Conservation (phyloP, 305 asterid species). For the Fraxinus ornus region DNA sequence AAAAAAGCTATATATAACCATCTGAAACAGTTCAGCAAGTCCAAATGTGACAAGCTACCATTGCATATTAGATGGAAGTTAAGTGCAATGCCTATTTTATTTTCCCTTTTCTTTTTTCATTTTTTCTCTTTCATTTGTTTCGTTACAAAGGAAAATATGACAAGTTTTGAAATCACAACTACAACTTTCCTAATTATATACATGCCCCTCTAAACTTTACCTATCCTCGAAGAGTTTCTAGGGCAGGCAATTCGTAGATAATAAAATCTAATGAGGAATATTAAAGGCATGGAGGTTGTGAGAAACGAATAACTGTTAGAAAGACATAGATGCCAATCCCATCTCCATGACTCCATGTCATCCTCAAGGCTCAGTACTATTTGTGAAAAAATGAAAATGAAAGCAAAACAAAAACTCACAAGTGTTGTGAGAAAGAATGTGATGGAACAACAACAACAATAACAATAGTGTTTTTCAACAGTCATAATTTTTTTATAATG, state of each 20-base stretch:
- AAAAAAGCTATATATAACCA: constrained; percentile 3
- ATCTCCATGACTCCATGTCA: not conserved
- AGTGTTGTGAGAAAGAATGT: not conserved
- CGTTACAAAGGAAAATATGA: not conserved
- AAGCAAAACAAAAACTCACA: not conserved
- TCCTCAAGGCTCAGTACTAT: not conserved
- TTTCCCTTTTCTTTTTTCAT: not conserved
- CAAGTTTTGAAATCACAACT: not conserved
- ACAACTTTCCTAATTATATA: not conserved
- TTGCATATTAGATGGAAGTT: not conserved
- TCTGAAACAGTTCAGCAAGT: constrained; percentile 8
- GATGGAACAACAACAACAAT: not conserved
- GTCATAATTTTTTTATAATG: not conserved
- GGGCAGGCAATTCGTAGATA: not conserved
- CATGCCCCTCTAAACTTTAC: not conserved
- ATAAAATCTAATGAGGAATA: not conserved
- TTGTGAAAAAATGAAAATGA: not conserved
- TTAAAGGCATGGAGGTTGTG: not conserved
- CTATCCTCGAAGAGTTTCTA: not conserved
- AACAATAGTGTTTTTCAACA: not conserved
- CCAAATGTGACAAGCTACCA: not conserved
- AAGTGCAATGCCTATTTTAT: not conserved
- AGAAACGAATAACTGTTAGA: not conserved
- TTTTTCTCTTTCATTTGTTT: not conserved
- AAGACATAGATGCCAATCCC: not conserved